Evolutionary conservation across 805 yeast species (phyloP).

Genomic region (Zygosaccharomyces pseudorouxii): DNA sequence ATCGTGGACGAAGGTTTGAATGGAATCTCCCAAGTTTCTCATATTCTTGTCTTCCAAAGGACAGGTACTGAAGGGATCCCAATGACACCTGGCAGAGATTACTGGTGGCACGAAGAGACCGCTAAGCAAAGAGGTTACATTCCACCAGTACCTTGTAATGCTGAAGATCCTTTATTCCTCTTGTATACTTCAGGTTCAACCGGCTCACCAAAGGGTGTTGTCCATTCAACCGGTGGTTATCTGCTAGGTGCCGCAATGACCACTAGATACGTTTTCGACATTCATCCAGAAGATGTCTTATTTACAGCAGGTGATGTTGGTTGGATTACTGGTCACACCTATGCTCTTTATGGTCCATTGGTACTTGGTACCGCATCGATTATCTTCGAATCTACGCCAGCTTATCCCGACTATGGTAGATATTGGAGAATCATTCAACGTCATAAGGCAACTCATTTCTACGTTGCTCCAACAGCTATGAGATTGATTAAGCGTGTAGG

Average conservation of each 20-base stretch:
- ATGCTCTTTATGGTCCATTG: conserved; percentile 78
- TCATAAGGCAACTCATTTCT: conserved; percentile 71
- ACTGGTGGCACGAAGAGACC: conserved; percentile 72
- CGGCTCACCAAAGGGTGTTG: conserved; percentile 85
- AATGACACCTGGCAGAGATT: conserved; percentile 56
- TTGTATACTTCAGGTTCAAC: conserved; percentile 88
- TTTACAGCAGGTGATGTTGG: conserved; percentile 91
- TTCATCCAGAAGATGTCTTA: conserved; percentile 68
- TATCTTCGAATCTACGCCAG: conserved; percentile 84
- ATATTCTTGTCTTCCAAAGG: conserved; percentile 69
- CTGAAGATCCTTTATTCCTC: conserved; percentile 81
- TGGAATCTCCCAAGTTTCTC: conserved; percentile 59
- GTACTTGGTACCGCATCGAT: conserved; percentile 71
- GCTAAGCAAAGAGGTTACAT: conserved; percentile 60
- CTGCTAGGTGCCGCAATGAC: conserved; percentile 68
- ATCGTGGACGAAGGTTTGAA: conserved; percentile 76
- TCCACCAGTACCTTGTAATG: conserved; percentile 68
- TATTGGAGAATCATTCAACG: conserved; percentile 74
- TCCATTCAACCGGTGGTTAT: conserved; percentile 77
- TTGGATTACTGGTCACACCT: conserved; percentile 88
- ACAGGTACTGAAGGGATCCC: conserved; percentile 51
- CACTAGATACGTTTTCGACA: conserved; percentile 71
- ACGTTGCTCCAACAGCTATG: conserved; percentile 81
- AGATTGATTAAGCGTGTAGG: conserved; percentile 75
- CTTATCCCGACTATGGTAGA: conserved; percentile 75